phyloP scores from a whole-genome alignment of 441 rosid genomes.

The Adansonia rubrostipa region DNA sequence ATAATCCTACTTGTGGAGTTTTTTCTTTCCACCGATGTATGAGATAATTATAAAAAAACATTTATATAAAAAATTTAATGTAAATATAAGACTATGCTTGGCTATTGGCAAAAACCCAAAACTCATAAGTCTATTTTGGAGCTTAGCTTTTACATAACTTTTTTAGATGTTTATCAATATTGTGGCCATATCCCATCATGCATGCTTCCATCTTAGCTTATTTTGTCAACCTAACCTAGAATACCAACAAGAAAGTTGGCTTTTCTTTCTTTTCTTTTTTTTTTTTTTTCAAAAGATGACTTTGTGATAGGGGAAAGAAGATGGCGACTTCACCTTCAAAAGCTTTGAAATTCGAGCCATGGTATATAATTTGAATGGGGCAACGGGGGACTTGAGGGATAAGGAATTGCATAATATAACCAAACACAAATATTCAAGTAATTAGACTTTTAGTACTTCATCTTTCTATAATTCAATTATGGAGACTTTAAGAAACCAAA shows the following conservation, averaged over 20 bases:
- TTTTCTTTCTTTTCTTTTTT: too few relatives aligned
- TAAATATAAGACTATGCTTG: background rate
- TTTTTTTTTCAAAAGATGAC: background rate
- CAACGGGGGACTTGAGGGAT: background rate
- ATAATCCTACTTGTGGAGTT: too few relatives aligned
- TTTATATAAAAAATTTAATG: background rate
- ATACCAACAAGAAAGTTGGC: background rate
- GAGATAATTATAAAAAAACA: background rate
- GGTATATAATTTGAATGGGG: background rate
- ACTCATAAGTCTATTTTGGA: background rate
- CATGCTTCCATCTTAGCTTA: background rate
- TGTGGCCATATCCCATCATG: background rate
- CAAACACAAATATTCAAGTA: background rate
- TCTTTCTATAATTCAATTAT: background rate
- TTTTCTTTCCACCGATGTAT: too few relatives aligned
- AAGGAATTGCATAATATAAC: slow-evolving; percentile 1
- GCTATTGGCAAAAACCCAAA: background rate
- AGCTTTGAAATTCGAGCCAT: slow-evolving; percentile 15
- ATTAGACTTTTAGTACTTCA: background rate
- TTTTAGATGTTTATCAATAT: background rate
- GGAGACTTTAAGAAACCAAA: background rate
- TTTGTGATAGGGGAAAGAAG: background rate
- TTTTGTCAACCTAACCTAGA: background rate
- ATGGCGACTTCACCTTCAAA: slow-evolving; percentile 17
- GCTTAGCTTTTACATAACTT: background rate